Evolutionary conservation across 2,329 filamentous ascomycete species (phyloP), one percentile per base, ranked within the genome.

Genomic region (Talaromyces marneffei): DNA sequence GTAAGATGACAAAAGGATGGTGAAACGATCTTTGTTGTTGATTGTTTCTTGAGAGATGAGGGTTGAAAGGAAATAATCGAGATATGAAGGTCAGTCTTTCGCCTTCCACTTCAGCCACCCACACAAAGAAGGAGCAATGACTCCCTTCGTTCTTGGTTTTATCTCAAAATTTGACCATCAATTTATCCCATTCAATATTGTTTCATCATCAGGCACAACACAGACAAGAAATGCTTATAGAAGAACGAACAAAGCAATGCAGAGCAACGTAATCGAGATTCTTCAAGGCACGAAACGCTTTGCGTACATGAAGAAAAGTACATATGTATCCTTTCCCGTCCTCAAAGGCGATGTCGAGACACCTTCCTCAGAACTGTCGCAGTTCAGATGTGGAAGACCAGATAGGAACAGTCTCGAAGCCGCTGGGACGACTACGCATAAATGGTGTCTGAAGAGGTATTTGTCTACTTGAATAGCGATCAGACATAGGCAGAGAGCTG

Each of bases 271-370:
- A n/a, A 27, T 10, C 25, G 25, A 29, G n/a, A 16, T 48, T 29
- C 7, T 48, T 16, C 44, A 48, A 6, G 40, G 40, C 20, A 44
- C 25, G 16, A 50, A 31, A 29, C 16, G 1, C 35, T 29, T 33
- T 40, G 52, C 23, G 23, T 39, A 6, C 18, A 27, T 20, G 6
- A 8, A 12, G 16, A 42, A 40, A 56, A 56, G n/a, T 56, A 56
- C 53, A 57, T 57, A 57, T 57, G 27, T 48, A 57, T 48, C 40
- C 33, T 10, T 23, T 35, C 55, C n/a, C 37, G 6, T 46, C 55
- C 37, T 56, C 53, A 56, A 56, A 56, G 53, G 53, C 29, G 8
- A 33, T 9, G 35, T 40, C 25, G 53, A 56, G 53, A 52, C 27
- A 31, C 12, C n/a, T 14, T 31, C 29, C 18, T 52, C 29, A 52